These are phyloP conservation scores for Dictyostelium intermedium DNA, from an alignment of 78 protist species.

Conservation along the genomic window DNA sequence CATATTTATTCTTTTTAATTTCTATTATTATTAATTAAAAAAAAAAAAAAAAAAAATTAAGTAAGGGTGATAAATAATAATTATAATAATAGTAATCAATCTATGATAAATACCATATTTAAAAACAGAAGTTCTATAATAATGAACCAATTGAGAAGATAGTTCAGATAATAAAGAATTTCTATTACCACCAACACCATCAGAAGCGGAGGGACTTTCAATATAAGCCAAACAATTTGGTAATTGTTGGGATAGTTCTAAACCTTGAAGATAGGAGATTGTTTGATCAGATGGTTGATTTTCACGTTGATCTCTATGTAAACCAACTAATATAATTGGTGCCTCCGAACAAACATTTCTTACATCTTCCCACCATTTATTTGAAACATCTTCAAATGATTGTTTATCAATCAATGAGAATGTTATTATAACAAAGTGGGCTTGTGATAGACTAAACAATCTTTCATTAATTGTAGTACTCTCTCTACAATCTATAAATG, in stretches of 20 bases:
- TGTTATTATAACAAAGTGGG: conserved; percentile 46
- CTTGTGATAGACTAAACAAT: conserved; percentile 7
- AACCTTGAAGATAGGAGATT: conserved; percentile 39
- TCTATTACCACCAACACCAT: conserved; percentile 77
- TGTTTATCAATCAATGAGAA: conserved; percentile 40
- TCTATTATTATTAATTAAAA: background rate
- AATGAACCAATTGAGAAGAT: conserved; percentile 24
- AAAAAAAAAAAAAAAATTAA: background rate
- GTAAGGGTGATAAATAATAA: background rate
- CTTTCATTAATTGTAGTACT: background rate
- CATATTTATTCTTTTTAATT: conserved; percentile 29
- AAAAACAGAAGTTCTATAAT: conserved; percentile 21
- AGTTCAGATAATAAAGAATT: conserved; percentile 32
- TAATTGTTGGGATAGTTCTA: conserved; percentile 2
- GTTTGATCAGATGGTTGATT: background rate
- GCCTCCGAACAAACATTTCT: conserved; percentile 38
- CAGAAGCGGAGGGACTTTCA: conserved; percentile 43
- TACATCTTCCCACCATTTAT: conserved; percentile 25
- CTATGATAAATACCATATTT: background rate
- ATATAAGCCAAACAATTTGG: conserved; percentile 54
- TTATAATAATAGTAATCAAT: background rate
- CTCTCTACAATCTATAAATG: background rate
- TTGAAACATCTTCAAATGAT: conserved; percentile 33
- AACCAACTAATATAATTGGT: conserved; percentile 48
- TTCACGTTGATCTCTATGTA: conserved; percentile 47